These are phyloP conservation scores for Leptographium galeiforme DNA, from an alignment of 2,329 filamentous ascomycete genomes.

Conservation along the genomic window DNA sequence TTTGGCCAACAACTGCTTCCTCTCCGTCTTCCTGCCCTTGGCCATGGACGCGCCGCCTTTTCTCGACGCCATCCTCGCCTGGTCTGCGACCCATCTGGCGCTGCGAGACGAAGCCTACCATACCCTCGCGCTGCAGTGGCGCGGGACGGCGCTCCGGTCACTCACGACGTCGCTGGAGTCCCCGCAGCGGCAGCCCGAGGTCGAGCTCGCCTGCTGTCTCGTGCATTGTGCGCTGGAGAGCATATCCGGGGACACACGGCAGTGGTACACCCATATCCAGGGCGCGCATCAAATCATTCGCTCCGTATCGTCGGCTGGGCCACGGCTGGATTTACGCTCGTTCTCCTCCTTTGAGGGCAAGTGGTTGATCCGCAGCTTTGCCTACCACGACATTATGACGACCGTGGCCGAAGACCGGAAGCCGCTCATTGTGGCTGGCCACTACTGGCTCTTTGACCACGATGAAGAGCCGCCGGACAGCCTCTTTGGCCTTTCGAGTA, in stretches of 20 bases:
- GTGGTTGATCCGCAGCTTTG: conserved; percentile 13
- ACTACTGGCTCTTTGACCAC: conserved; percentile 7
- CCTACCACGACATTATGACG: conserved; percentile 13
- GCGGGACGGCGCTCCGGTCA: neutral
- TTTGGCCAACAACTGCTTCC: neutral
- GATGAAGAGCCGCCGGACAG: conserved; percentile 1
- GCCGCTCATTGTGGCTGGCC: conserved; percentile 8
- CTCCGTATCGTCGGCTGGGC: neutral
- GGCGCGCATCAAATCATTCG: conserved; percentile 1
- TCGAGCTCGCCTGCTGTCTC: neutral
- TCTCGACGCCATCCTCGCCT: neutral
- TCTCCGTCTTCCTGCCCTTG: neutral
- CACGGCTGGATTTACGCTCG: neutral
- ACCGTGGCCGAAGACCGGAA: conserved; percentile 7
- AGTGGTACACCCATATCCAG: conserved; percentile 1
- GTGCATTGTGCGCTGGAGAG: neutral
- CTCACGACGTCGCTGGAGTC: neutral
- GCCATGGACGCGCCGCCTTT: neutral
- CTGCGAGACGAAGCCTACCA: neutral
- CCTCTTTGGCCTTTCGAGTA: neutral
- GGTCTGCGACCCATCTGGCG: neutral
- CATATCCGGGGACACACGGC: neutral
- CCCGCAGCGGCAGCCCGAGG: neutral
- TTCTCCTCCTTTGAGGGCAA: conserved; percentile 6
- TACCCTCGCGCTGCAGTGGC: neutral